phyloP scores from a whole-genome alignment of 768 basidiomycete genomes.

The Psilocybe cubensis region DNA sequence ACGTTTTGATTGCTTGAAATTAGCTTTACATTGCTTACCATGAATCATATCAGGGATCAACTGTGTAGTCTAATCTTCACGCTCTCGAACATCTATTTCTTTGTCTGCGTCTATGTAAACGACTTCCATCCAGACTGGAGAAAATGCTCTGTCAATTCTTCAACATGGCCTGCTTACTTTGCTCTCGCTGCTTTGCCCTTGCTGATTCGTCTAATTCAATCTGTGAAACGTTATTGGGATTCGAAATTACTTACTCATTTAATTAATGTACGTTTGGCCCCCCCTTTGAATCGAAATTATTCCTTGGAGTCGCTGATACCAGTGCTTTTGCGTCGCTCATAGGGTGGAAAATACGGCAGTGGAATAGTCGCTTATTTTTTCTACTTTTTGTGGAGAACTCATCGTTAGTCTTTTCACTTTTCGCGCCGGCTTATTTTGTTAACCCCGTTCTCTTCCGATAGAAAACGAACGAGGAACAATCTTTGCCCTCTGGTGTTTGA shows the following conservation, averaged over 20 bases:
- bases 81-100: conserved; percentile 70
- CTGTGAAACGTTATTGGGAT: conserved; percentile 85
- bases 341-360: conserved; percentile 86
- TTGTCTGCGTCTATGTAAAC: conserved; percentile 73
- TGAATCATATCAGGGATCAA: conserved; percentile 61
- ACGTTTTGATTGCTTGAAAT: conserved; percentile 21
- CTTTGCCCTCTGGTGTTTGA: conserved; percentile 74
- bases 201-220: conserved; percentile 80
- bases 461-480: conserved; percentile 40
- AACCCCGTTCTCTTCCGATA: conserved; percentile 9
- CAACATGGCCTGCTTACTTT: conserved; percentile 66
- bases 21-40: background rate
- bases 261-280: conserved; percentile 66
- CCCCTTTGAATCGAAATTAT: background rate
- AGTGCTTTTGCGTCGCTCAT: background rate
- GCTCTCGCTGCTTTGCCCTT: conserved; percentile 69
- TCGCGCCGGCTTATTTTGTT: background rate
- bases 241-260: conserved; percentile 76
- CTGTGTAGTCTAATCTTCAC: conserved; percentile 81
- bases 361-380: conserved; percentile 68
- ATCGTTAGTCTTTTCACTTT: conserved; percentile 41
- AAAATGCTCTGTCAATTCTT: conserved; percentile 47
- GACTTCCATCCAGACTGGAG: conserved; percentile 54
- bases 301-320: conserved; percentile 2
- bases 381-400: conserved; percentile 81